Percentiles rank a stretch among this genome's conserved stretches.
phyloP scores from a whole-genome alignment of 768 basidiomycete species.

The Termitomyces sp. region DNA sequence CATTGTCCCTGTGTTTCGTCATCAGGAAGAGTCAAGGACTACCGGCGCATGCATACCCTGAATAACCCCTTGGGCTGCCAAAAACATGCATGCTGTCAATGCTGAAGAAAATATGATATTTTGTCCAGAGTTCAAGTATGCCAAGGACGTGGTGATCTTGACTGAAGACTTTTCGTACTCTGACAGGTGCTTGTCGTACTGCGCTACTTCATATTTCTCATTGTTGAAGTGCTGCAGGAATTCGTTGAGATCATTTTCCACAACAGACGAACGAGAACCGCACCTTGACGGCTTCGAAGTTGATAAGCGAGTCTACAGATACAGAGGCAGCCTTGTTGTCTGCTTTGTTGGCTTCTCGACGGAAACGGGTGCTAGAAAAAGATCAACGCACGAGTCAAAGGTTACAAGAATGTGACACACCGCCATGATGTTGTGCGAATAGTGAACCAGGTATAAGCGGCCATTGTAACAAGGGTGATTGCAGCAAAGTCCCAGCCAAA shows the following conservation, averaged over 20 bases:
- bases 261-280: constrained; percentile 2
- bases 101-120: constrained; percentile 95
- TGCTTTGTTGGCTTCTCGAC: constrained; percentile 91
- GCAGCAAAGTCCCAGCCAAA: constrained; percentile 98
- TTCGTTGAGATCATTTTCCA: neutral
- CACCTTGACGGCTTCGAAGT: constrained; percentile 98
- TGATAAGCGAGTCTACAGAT: constrained; percentile 94
- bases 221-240: constrained; percentile 89
- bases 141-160: constrained; percentile 92
- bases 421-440: constrained; percentile 95
- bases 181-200: constrained; percentile 87
- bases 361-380: constrained; percentile 75
- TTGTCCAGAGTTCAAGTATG: constrained; percentile 94
- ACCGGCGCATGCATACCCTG: constrained; percentile 57
- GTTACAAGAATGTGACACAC: constrained; percentile 36
- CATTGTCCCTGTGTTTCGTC: constrained; percentile 76
- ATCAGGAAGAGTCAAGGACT: neutral
- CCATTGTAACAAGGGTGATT: constrained; percentile 82
- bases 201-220: constrained; percentile 84
- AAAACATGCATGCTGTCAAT: constrained; percentile 91
- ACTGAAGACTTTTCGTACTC: constrained; percentile 90
- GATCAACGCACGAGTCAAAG: constrained; percentile 3
- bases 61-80: constrained; percentile 92
- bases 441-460: constrained; percentile 95
- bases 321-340: constrained; percentile 95